Percentiles rank a stretch among this genome's conserved stretches.
Evolutionary conservation across 441 rosid species (phyloP).

Genomic region (Populus hybrid): DNA sequence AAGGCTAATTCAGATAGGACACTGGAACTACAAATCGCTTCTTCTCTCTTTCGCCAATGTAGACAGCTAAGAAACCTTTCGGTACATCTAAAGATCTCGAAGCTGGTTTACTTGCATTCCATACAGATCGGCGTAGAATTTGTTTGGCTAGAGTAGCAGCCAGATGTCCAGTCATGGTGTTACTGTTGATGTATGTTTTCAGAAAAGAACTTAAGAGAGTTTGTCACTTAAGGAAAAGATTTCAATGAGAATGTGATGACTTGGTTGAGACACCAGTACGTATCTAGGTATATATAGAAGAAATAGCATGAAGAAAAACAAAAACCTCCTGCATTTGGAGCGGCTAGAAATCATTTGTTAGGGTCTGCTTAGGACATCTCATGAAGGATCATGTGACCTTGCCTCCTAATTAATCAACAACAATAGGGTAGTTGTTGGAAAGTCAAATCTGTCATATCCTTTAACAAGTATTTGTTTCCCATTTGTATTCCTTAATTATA

Average conservation of each 20-base stretch:
- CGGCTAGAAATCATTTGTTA: neutral
- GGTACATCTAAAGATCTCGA: no score
- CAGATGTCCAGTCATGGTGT: slow-evolving; percentile 3
- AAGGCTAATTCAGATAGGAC: no score
- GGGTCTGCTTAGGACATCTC: slow-evolving; percentile 4
- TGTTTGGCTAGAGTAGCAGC: slow-evolving; percentile 13
- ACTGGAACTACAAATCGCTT: no score
- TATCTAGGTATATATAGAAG: neutral
- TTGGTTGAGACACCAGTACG: neutral
- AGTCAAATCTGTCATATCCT: no score
- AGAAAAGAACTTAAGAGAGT: neutral
- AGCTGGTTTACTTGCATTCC: neutral
- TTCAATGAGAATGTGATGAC: neutral
- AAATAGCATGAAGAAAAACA: neutral
- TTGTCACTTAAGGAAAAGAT: neutral
- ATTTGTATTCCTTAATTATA: no score
- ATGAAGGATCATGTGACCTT: slow-evolving; percentile 6
- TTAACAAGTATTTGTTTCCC: no score
- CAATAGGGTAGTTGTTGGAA: neutral
- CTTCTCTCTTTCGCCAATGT: no score
- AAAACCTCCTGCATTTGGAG: neutral
- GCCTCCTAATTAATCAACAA: neutral
- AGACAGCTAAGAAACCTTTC: no score
- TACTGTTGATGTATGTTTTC: neutral
- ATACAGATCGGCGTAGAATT: neutral